Conservation (phyloP, 2,329 filamentous ascomycete genomes). For the Elsinoe ampelina region DNA sequence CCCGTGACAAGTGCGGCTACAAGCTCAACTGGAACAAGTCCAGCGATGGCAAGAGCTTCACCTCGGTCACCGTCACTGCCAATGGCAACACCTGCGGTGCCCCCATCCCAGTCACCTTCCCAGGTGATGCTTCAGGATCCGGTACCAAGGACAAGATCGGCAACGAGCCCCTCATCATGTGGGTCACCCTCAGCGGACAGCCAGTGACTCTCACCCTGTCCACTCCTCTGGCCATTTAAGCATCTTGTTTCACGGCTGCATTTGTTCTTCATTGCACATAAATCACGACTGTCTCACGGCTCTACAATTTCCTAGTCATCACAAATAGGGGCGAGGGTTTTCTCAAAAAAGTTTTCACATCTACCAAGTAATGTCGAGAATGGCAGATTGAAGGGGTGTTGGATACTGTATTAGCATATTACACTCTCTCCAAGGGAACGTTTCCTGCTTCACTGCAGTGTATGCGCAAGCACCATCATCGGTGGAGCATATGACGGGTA, state of each 20-base stretch:
- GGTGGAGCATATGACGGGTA: background rate
- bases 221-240: slow-evolving; percentile 16
- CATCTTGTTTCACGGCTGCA: background rate
- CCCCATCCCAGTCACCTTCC: slow-evolving; percentile 48
- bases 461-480: background rate
- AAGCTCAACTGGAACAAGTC: slow-evolving; percentile 39
- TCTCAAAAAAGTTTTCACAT: background rate
- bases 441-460: background rate
- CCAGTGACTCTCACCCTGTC: slow-evolving; percentile 28
- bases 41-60: slow-evolving; percentile 37
- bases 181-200: slow-evolving; percentile 31
- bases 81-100: slow-evolving; percentile 42
- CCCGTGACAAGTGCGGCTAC: slow-evolving; percentile 45
- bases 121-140: slow-evolving; percentile 35
- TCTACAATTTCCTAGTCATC: slow-evolving; percentile 1
- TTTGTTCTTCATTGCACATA: slow-evolving; percentile 10
- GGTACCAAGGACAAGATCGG: slow-evolving; percentile 45
- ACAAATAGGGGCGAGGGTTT: background rate
- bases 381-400: background rate
- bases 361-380: background rate
- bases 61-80: slow-evolving; percentile 42
- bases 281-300: slow-evolving; percentile 10
- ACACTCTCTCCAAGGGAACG: background rate
- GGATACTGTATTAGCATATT: background rate
- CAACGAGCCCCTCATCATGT: slow-evolving; percentile 32